phyloP scores from a whole-genome alignment of 176 grass and related monocot genomes.

The Oryza coarctata region DNA sequence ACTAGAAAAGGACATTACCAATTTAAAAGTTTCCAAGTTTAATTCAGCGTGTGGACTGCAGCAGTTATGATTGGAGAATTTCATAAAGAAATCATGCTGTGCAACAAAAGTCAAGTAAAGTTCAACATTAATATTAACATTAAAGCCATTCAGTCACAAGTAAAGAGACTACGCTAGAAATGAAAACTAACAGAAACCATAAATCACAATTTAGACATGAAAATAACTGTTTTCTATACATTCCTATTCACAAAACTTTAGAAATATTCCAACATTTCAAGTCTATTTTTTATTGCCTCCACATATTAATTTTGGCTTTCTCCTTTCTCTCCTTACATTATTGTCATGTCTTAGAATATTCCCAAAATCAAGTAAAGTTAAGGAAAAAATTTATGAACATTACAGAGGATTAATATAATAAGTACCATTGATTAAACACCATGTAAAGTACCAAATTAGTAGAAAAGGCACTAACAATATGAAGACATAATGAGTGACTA shows the following conservation, averaged over 20 bases:
- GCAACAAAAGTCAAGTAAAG: constrained; percentile 40
- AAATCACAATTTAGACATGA: too few species aligned
- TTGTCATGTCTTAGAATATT: too few species aligned
- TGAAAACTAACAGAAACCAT: too few species aligned
- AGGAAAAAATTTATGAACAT: constrained; percentile 21
- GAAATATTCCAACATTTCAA: too few species aligned
- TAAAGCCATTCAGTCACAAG: too few species aligned
- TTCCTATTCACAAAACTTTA: too few species aligned
- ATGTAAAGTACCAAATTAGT: constrained; percentile 11
- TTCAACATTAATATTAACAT: too few species aligned
- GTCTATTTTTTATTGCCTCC: too few species aligned
- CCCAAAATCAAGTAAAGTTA: constrained; percentile 41
- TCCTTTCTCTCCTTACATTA: too few species aligned
- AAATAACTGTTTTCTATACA: too few species aligned
- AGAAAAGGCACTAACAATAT: neutral
- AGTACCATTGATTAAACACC: neutral
- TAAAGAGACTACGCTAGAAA: too few species aligned
- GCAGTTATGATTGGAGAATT: constrained; percentile 73
- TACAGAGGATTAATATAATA: constrained; percentile 9
- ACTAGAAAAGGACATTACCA: constrained; percentile 57
- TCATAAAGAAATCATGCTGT: constrained; percentile 64
- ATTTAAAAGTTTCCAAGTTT: constrained; percentile 56
- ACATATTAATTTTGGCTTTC: too few species aligned
- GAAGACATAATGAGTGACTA: neutral
- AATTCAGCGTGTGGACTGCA: constrained; percentile 34